A percentile compares a stretch with the other conserved stretches of the same genome.
phyloP scores from a whole-genome alignment of 495 filamentous ascomycete genomes.

The Aspergillus baeticus region DNA sequence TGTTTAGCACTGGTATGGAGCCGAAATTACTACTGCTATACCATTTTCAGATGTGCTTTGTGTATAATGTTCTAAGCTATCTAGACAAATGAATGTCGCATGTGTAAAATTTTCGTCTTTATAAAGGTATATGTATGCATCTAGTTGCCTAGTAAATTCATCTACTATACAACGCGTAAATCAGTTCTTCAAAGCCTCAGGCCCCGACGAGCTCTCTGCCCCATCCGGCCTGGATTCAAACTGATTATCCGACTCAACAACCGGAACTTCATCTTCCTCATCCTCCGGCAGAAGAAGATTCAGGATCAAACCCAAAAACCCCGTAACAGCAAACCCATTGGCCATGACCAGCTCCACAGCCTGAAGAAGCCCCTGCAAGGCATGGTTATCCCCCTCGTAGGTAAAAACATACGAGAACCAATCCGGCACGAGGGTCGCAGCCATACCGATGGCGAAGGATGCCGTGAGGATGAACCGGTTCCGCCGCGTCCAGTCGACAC shows the following conservation, averaged over 20 bases:
- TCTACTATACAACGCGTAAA: background rate
- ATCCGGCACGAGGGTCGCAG: slow-evolving; percentile 75
- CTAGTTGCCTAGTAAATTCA: background rate
- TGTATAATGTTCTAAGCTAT: background rate
- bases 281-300: slow-evolving; percentile 76
- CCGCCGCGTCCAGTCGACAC: slow-evolving; percentile 75
- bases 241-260: slow-evolving; percentile 24
- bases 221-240: slow-evolving; percentile 12
- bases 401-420: slow-evolving; percentile 81
- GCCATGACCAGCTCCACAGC: slow-evolving; percentile 80
- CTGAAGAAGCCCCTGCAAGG: slow-evolving; percentile 75
- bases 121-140: background rate
- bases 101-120: background rate
- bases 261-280: slow-evolving; percentile 55
- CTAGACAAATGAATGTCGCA: background rate
- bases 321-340: slow-evolving; percentile 65
- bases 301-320: slow-evolving; percentile 66
- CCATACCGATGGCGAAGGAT: slow-evolving; percentile 72
- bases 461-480: slow-evolving; percentile 88
- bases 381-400: slow-evolving; percentile 64
- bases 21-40: too few relatives aligned
- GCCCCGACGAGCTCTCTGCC: background rate
- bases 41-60: too few relatives aligned
- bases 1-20: background rate
- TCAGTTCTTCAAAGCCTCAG: background rate